A percentile compares a stretch with the other conserved stretches of the same genome.
phyloP scores from a whole-genome alignment of 208 protist genomes.

The Entamoeba nuttalli region DNA sequence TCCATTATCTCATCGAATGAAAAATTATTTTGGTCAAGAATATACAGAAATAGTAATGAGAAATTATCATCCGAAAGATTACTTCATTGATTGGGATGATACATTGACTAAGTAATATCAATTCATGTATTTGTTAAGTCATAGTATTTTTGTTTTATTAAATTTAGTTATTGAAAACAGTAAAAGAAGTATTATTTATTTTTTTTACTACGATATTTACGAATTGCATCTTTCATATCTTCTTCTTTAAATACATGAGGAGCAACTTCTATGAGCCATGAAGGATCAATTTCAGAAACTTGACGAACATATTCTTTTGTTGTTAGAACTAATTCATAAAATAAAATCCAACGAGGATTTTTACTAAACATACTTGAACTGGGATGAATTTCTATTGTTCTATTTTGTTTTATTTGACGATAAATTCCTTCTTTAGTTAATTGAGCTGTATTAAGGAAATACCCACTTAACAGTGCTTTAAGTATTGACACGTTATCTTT shows the following conservation, averaged over 20 bases:
- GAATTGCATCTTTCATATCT: not conserved
- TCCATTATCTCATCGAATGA: not conserved
- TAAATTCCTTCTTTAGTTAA: not conserved
- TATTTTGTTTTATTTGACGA: not conserved
- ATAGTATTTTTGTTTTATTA: no score
- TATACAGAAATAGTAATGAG: not conserved
- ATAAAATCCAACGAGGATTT: not conserved
- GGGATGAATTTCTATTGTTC: not conserved
- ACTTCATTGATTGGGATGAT: not conserved
- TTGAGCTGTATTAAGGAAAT: not conserved
- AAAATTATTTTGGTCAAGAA: not conserved
- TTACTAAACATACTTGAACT: not conserved
- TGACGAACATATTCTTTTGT: not conserved
- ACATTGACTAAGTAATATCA: not conserved
- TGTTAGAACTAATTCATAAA: not conserved
- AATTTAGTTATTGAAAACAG: no score
- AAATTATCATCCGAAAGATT: not conserved
- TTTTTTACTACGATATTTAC: not conserved
- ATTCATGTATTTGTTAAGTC: no score
- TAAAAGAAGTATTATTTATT: not conserved
- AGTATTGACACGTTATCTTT: not conserved
- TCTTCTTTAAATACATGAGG: constrained; percentile 35
- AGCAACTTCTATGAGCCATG: constrained; percentile 33
- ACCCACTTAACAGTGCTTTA: not conserved
- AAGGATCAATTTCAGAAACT: constrained; percentile 22